phyloP scores from a whole-genome alignment of 176 grass and related monocot species.

The Chrysopogon serrulatus region DNA sequence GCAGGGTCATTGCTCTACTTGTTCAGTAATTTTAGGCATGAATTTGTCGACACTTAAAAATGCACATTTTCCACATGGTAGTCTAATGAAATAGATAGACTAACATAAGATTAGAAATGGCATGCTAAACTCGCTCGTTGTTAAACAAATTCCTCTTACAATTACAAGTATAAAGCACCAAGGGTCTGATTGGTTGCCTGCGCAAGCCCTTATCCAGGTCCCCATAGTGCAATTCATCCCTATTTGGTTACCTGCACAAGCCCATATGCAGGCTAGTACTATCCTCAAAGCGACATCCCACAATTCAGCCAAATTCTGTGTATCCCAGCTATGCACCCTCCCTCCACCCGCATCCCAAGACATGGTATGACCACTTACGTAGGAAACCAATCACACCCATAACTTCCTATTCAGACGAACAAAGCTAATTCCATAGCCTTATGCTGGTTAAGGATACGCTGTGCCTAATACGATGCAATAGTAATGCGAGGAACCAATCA shows the following conservation, averaged over 20 bases:
- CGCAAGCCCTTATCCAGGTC: neutral
- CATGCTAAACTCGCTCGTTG: neutral
- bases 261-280: neutral
- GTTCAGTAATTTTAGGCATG: neutral
- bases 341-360: neutral
- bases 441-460: neutral
- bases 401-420: neutral
- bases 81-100: neutral
- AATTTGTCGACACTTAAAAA: neutral
- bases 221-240: neutral
- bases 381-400: neutral
- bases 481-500: too few relatives aligned
- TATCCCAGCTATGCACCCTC: neutral
- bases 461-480: neutral
- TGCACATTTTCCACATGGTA: neutral
- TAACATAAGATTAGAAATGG: neutral
- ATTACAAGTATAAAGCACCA: neutral
- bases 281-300: neutral
- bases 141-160: neutral
- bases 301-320: neutral
- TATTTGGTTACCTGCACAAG: neutral
- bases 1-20: neutral
- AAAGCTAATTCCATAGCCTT: neutral
- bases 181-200: neutral
- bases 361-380: neutral